Evolutionary conservation across 371 early-diverging fungal species (phyloP).

Genomic region (Nematocida major): DNA sequence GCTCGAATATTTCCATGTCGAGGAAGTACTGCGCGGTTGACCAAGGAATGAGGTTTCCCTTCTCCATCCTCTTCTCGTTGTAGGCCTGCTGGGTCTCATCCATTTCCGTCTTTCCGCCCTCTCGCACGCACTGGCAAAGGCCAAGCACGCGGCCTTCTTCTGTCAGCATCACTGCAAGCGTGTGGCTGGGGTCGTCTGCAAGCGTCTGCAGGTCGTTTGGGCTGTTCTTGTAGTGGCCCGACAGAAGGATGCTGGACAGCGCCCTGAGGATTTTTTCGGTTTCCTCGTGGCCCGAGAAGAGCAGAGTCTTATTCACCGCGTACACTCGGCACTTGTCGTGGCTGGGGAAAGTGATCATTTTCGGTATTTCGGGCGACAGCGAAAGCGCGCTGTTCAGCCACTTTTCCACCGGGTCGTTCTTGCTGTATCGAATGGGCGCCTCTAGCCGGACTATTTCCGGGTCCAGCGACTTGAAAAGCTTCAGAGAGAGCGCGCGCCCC

Average conservation of each 20-base stretch:
- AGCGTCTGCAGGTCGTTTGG: slow-evolving; percentile 94
- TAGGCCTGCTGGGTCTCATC: slow-evolving; percentile 64
- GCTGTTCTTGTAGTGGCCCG: slow-evolving; percentile 96
- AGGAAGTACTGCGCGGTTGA: slow-evolving; percentile 83
- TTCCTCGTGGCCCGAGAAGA: slow-evolving; percentile 85
- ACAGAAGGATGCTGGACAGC: slow-evolving; percentile 87
- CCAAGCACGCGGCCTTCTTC: slow-evolving; percentile 77
- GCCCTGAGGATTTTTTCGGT: slow-evolving; percentile 87
- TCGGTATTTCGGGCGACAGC: slow-evolving; percentile 71
- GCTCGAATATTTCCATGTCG: slow-evolving; percentile 82
- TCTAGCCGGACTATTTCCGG: slow-evolving; percentile 72
- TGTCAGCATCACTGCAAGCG: slow-evolving; percentile 85
- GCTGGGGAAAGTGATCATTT: slow-evolving; percentile 73
- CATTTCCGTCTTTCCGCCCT: slow-evolving; percentile 77
- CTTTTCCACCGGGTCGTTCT: slow-evolving; percentile 81
- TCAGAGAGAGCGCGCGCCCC: slow-evolving; percentile 85
- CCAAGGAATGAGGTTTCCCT: slow-evolving; percentile 97
- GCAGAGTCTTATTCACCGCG: slow-evolving; percentile 84
- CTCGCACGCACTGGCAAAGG: slow-evolving; percentile 76
- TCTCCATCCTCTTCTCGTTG: slow-evolving; percentile 72
- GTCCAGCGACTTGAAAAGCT: slow-evolving; percentile 82
- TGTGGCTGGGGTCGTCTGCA: slow-evolving; percentile 94
- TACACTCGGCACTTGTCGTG: slow-evolving; percentile 84
- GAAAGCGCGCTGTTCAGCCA: slow-evolving; percentile 90
- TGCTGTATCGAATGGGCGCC: slow-evolving; percentile 86